Evolutionary conservation across 1,284 basidiomycete genomes (phyloP), one percentile per base, ranked within the genome.

Genomic region (Hypsizygus ulmarius): DNA sequence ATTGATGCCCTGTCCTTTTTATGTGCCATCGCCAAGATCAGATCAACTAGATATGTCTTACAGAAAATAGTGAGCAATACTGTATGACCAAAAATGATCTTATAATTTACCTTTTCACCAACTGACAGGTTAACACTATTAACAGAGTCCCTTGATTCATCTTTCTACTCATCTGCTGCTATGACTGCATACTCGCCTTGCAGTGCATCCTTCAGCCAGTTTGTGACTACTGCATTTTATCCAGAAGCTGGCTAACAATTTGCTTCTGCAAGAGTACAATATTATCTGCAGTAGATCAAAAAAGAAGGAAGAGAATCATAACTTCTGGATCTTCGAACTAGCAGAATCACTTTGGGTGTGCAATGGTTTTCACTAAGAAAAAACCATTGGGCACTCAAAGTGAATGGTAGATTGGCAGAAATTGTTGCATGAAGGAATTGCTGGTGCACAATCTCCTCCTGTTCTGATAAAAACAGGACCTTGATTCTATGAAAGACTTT

Each of bases 401-500:
- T n/a, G n/a, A n/a, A n/a, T n/a, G 57, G 59, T 1, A 64, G 50
- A 35, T 64, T 64, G 32, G 62, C 59, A 0, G 59, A 63, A 1
- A 64, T 49, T 0, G 58, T 63, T 1, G 59, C 58, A 2, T 47
- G 48, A 16, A 61, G 51, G 21, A 62, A 63, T 29, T 64, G 60
- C 11, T 45, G 11, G 2, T 19, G 42, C 5, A 63, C 42, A 9
- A 48, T 40, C 11, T 47, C 45, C 12, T 45, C 39, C 38, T 64
- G 54, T 14, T 56, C 45, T 0, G 11, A 6, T 0, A 37, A 52
- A 43, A 64, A 64, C 0, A 60, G 60, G 10, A 63, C 47, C 11
- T 55, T 8, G 7, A 58, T 54, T 10, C 63, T 61, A 7, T 41
- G 46, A 38, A 58, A 60, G 1, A 60, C 52, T n/a, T 59, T 57